Base-by-base conservation (phyloP, 352 stramenopile species). In the Aphanomyces astaci region DNA sequence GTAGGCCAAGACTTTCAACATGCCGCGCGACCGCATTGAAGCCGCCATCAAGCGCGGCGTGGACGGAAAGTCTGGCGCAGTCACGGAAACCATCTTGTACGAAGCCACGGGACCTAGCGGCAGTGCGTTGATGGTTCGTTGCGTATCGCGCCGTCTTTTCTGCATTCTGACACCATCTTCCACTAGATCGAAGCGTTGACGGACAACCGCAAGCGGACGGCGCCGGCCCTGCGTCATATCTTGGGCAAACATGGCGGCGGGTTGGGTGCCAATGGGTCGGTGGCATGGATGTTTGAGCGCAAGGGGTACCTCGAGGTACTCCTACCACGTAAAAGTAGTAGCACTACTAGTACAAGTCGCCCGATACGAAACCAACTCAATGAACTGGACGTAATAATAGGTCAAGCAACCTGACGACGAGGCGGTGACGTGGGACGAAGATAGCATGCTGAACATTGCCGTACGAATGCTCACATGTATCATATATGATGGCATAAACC, bases 251-350 rank as follows among this genome's bases (percentile, higher is more conserved):
- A 85, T 71, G 76, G 75, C 43, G 82, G 85, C 48, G 73, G 76
- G 49, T 66, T 93, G 25, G 84, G 82, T 30, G 89, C 81, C n/a
- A 92, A 75, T 57, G 82, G 84, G 40, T 91, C 84, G 7, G 84
- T 93, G 13, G 79, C 83, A 5, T 93, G 85, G 85, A 91, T 90
- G 82, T 93, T 90, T 59, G 81, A 91, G 64, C 81, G 74, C 73
- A 93, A 93, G 71, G 85, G 85, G 11, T 93, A 91, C 71, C 71
- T 93, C 28, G 82, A 93, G 77, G 83, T 92, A 11, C 22, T 49
- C 31, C 25, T 11, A 22, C 22, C 45, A 2, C 36, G 31, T 27
- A 57, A 9, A 63, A 40, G n/a, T n/a, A n/a, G n/a, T n/a, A n/a
- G n/a, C n/a, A n/a, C n/a, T n/a, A n/a, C n/a, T n/a, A n/a, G n/a